Base-by-base conservation (phyloP, 2,329 filamentous ascomycete genomes). In the Bipolaris sorokiniana region DNA sequence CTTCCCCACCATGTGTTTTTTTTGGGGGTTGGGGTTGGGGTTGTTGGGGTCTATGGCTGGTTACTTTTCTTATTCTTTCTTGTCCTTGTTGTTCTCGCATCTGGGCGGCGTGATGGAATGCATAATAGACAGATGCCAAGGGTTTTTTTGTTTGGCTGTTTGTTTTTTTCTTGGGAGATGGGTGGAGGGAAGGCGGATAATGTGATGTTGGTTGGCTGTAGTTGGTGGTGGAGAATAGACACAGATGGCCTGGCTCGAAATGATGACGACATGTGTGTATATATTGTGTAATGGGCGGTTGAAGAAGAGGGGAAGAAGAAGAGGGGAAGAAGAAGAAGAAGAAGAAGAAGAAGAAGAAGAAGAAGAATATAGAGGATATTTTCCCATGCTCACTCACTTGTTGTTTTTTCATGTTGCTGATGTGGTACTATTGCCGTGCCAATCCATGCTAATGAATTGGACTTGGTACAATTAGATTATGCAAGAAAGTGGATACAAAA, bases 211-310 rank as follows among this genome's bases (percentile, higher is more conserved):
- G 16, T 5, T 40, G 37, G 4, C 22, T 40, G 16, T 20, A 20
- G n/a, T 10, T 20, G 16, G 38, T 10, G 18, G 18, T 3, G 18
- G 13, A 22, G 9, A 6, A 22, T 42, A 42, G 40, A 42, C 15
- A 11, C 13, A 15, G 20, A 26, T 13, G 20, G 5, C 16, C 40
- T 45, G 41, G 13, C 10, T 31, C 13, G 28, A 31, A 7, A n/a
- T 23, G 28, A 3, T 42, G 26, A 28, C 10, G 26, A 28, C 9
- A 2, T 1, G 20, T 31, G 41, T 28, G 48, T 37, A 15, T 44
- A 49, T 50, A 50, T 36, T 45, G 37, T 50, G 38, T 54, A 50
- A 50, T 50, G 37, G 37, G 41, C 13, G 41, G 15, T 41, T 47
- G 45, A 36, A 23, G 36, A 48, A 26, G 45, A 48, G 34, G 46